Base-by-base conservation (phyloP, 768 basidiomycete genomes). In the Rhizopogon salebrosus region DNA sequence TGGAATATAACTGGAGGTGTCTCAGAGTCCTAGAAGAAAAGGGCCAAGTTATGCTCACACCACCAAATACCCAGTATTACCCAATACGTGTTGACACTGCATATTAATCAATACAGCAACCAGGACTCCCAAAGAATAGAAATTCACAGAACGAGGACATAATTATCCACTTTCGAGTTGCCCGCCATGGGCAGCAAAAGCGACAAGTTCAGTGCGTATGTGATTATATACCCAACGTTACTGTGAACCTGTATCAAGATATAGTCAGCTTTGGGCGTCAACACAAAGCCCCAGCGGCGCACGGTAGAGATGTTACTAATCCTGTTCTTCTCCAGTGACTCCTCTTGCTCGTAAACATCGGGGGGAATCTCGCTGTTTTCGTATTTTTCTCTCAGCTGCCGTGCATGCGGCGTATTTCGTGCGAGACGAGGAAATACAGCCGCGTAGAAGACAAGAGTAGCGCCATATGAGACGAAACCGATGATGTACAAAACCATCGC, bases 281-380 rank as follows among this genome's bases (percentile, higher is more conserved):
- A n/a, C 14, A 41, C 23, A n/a, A 22, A 34, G 41, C 27, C 35
- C 20, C n/a, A 8, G 8, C 16, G 3, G 58, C 77, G 43, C 42
- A 89, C 89, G 39, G 86, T 91, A 62, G 85, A 87, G 57, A 91
- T 87, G 60, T 90, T 92, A 62, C 89, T 89, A 53, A 93, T 87
- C 56, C 84, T 72, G 55, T 90, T 93, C 77, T 90, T 90, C 70
- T 92, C 87, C 40, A 92, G 60, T 29, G 85, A 87, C 60, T 91
- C 88, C 60, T 88, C 88, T 16, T 57, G 62, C 60, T 91, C 89
- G 57, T 86, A 90, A 56, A 78, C 83, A 50, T 84, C 84, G 13
- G 70, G 67, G 0, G 72, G 60, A 10, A 85, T 80, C 54, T 85
- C 79, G 0, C 85, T 85, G 0, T 71, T 72, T 45, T 84, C 83